phyloP scores from a whole-genome alignment of 2,329 filamentous ascomycete species.

The Fusarium mangiferae region DNA sequence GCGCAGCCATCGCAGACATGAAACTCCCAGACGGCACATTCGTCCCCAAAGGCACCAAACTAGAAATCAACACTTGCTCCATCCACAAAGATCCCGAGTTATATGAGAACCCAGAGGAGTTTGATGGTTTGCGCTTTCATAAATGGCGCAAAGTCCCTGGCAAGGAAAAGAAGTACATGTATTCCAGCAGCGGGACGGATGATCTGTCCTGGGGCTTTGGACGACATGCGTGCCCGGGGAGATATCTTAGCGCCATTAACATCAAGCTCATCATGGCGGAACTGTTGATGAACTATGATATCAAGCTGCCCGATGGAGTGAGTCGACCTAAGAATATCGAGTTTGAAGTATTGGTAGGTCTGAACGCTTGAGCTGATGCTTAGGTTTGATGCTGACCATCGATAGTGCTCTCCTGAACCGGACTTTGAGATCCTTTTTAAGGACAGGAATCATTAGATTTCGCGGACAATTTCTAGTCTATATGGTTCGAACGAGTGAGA shows the following conservation, averaged over 20 bases:
- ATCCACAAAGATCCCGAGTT: conserved; percentile 19
- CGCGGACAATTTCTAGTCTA: rapidly evolving
- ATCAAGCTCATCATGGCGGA: conserved; percentile 36
- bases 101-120: conserved; percentile 11
- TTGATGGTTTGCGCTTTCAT: conserved; percentile 34
- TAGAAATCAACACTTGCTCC: conserved; percentile 33
- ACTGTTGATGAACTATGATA: conserved; percentile 31
- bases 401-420: conserved; percentile 9
- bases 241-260: conserved; percentile 27
- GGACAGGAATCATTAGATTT: background rate
- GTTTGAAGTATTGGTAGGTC: conserved; percentile 22
- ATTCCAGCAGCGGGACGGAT: conserved; percentile 15
- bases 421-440: conserved; percentile 3
- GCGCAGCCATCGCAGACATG: conserved; percentile 1
- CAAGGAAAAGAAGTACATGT: conserved; percentile 22
- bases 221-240: conserved; percentile 29
- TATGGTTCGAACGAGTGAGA: rapidly evolving
- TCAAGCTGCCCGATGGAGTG: background rate
- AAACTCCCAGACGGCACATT: conserved; percentile 28
- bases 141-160: conserved; percentile 13
- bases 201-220: conserved; percentile 27
- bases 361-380: rapidly evolving
- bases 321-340: conserved; percentile 1
- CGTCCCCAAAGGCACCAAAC: conserved; percentile 28
- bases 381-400: rapidly evolving